A percentile compares a stretch with the other conserved stretches of the same genome.
These are phyloP conservation scores for Excoecaria cochinchinensis DNA, from an alignment of 345 rosid genomes.

Conservation along the genomic window DNA sequence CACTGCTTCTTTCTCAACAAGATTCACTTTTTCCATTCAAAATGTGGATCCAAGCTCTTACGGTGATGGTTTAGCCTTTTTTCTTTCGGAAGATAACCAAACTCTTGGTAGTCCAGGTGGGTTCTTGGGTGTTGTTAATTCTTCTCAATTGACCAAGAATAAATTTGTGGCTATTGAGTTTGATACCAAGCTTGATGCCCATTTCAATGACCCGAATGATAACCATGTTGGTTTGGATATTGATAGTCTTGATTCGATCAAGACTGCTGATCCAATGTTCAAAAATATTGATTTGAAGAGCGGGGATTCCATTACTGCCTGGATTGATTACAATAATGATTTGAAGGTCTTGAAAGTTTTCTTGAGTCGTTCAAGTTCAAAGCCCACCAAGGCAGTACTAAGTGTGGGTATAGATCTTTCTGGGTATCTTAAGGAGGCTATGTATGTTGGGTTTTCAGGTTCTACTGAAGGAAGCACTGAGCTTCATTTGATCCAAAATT, in stretches of 20 bases:
- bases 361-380: slow-evolving; percentile 56
- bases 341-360: slow-evolving; percentile 54
- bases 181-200: slow-evolving; percentile 65
- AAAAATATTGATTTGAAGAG: slow-evolving; percentile 69
- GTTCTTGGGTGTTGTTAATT: slow-evolving; percentile 77
- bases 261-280: slow-evolving; percentile 51
- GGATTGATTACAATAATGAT: slow-evolving; percentile 92
- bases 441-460: slow-evolving; percentile 85
- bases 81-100: slow-evolving; percentile 69
- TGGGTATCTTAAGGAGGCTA: slow-evolving; percentile 46
- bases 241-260: slow-evolving; percentile 62
- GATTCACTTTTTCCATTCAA: slow-evolving; percentile 67
- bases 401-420: slow-evolving; percentile 64
- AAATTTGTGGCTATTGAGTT: slow-evolving; percentile 82
- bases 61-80: slow-evolving; percentile 87
- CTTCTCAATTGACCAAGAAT: slow-evolving; percentile 68
- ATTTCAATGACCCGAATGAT: slow-evolving; percentile 62
- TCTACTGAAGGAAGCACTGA: slow-evolving; percentile 97
- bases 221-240: slow-evolving; percentile 82
- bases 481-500: slow-evolving; percentile 64
- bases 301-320: slow-evolving; percentile 62
- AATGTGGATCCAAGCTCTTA: slow-evolving; percentile 59
- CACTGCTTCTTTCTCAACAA: slow-evolving; percentile 81
- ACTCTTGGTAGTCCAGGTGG: slow-evolving; percentile 79
- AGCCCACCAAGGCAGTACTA: slow-evolving; percentile 59